Base-by-base conservation (phyloP, 306 rosid species). In the Luffa aegyptiaca region DNA sequence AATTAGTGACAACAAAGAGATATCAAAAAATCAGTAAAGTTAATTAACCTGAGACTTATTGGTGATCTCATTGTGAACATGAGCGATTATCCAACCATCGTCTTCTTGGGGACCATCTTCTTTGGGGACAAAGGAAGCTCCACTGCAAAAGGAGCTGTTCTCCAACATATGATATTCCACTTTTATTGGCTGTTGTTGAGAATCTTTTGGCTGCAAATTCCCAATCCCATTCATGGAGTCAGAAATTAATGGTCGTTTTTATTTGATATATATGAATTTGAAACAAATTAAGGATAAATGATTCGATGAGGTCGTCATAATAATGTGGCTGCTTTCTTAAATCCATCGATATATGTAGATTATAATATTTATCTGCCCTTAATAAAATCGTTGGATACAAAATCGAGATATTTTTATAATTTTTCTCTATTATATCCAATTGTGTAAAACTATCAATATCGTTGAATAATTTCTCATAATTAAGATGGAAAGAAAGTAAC, bases 31-130 rank as follows among this genome's bases (percentile, higher is more conserved):
- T 45, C 39, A 18, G 37, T 44, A 33, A 16, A 33, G 35, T 2
- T 26, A 64, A 37, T 66, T 68, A 68, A 68, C 96, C 74, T 87
- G 83, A 61, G 95, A 87, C 31, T 35, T 81, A 78, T 65, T 71
- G 10, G 90, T 77, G 53, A 84, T 89, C 84, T 92, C 98, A 39
- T 85, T 89, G 83, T 93, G 98, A 84, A 90, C 93, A 87, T 88
- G 87, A 77, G 90, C 83, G 62, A 93, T 76, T 46, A 90, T 80
- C 97, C 93, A 93, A 77, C 92, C 97, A 46, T 90, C 96, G 83
- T 93, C 97, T 90, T 92, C 31, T 14, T 18, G 8, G 36, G 66
- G 5, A 48, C 86, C 90, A 51, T 69, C 85, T 41, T 79, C 81
- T 84, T 51, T 82, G 0, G 91, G 79, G 16, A 87, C 93, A 87